A percentile compares a stretch with the other conserved stretches of the same genome.
Evolutionary conservation across 2,329 filamentous ascomycete genomes (phyloP).

Genomic region (Keithomyces neogunnii): DNA sequence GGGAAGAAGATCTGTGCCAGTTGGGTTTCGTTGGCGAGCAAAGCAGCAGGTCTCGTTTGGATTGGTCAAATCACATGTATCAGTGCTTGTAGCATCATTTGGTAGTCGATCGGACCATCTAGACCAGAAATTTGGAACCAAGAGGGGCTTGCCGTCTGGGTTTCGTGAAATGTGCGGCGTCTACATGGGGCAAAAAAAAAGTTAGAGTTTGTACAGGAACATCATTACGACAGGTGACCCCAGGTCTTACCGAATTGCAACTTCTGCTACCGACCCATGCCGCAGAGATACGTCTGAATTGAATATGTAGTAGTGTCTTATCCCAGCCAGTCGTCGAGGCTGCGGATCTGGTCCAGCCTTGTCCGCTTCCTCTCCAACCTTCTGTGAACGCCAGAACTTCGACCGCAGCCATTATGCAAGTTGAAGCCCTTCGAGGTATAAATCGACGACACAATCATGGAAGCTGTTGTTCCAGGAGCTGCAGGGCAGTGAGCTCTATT

Average conservation of each 20-base stretch:
- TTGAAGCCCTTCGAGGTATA: slow-evolving; percentile 34
- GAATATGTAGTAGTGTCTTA: slow-evolving; percentile 21
- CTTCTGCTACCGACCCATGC: slow-evolving; percentile 1
- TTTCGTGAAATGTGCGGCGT: neutral
- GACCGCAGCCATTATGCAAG: slow-evolving; percentile 47
- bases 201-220: neutral
- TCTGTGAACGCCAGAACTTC: slow-evolving; percentile 35
- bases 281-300: slow-evolving; percentile 30
- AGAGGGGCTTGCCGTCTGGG: neutral
- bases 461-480: slow-evolving; percentile 25
- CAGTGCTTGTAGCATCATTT: neutral
- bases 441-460: slow-evolving; percentile 42
- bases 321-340: slow-evolving; percentile 21
- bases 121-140: slow-evolving; percentile 2
- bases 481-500: slow-evolving; percentile 3
- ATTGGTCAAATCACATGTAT: neutral
- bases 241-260: neutral
- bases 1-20: neutral
- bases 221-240: no score
- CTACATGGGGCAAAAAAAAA: neutral
- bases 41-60: slow-evolving; percentile 1
- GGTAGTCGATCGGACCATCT: neutral
- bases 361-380: slow-evolving; percentile 32
- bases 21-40: slow-evolving; percentile 8
- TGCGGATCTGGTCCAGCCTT: slow-evolving; percentile 26